Evolutionary conservation across 805 yeast genomes (phyloP).

Genomic region (Suhomyces prunicola): DNA sequence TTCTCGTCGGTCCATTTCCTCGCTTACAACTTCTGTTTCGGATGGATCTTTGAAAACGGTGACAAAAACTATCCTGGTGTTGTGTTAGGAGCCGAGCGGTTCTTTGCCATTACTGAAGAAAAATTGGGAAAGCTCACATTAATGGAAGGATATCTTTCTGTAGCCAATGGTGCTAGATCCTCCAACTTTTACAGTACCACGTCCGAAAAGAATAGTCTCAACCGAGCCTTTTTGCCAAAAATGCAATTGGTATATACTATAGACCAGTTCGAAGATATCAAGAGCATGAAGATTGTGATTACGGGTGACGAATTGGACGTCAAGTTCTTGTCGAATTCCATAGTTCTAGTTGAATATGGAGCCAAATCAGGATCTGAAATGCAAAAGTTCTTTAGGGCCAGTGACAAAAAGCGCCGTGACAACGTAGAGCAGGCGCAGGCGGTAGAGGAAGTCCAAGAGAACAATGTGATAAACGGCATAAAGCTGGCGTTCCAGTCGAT

Average conservation of each 20-base stretch:
- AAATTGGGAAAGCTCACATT: conserved; percentile 65
- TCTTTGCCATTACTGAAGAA: conserved; percentile 62
- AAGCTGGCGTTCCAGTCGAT: conserved; percentile 33
- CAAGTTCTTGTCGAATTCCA: conserved; percentile 54
- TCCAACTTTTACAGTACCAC: conserved; percentile 46
- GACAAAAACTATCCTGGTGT: conserved; percentile 59
- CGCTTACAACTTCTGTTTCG: conserved; percentile 66
- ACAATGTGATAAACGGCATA: background rate
- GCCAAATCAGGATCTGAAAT: conserved; percentile 46
- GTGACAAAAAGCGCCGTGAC: background rate
- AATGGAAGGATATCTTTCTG: conserved; percentile 65
- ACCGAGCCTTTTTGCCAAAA: conserved; percentile 66
- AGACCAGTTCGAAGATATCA: conserved; percentile 24
- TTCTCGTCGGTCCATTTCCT: conserved; percentile 54
- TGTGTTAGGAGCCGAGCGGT: conserved; percentile 72
- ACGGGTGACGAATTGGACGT: conserved; percentile 72
- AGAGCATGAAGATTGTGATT: conserved; percentile 45
- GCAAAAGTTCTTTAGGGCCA: conserved; percentile 27
- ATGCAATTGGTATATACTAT: conserved; percentile 55
- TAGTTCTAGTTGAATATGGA: conserved; percentile 51
- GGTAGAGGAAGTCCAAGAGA: background rate
- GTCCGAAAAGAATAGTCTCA: conserved; percentile 47
- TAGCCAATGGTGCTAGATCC: conserved; percentile 60
- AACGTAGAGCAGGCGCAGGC: background rate
- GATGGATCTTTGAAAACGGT: conserved; percentile 66